Evolutionary conservation across 2,329 filamentous ascomycete genomes (phyloP).

Genomic region (Endothia cerciana): DNA sequence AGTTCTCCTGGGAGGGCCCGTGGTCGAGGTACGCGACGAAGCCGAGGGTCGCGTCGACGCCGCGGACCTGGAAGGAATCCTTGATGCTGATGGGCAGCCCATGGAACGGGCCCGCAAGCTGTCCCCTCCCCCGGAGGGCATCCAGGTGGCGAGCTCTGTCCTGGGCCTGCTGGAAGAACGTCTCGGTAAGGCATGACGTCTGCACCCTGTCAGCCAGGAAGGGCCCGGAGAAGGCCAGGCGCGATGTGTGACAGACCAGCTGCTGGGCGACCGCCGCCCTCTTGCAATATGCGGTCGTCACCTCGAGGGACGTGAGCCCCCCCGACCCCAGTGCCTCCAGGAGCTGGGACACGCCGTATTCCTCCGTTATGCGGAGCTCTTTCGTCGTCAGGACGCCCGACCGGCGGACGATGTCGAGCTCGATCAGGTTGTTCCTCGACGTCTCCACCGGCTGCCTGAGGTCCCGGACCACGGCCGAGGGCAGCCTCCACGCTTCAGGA

Average conservation of each 20-base stretch:
- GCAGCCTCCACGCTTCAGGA: conserved; percentile 24
- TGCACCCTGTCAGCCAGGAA: conserved; percentile 4
- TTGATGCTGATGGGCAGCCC: conserved; percentile 28
- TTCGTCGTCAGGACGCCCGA: conserved; percentile 25
- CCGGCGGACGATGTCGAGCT: conserved; percentile 15
- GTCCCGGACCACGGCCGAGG: conserved; percentile 5
- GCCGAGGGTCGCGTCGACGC: conserved; percentile 25
- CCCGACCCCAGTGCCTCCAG: conserved; percentile 21
- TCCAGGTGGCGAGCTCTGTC: conserved; percentile 26
- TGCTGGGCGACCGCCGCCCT: conserved; percentile 29
- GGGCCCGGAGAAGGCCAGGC: neutral
- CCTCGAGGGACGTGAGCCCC: conserved; percentile 23
- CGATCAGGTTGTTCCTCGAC: conserved; percentile 27
- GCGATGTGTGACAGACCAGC: conserved; percentile 11
- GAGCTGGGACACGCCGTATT: conserved; percentile 19
- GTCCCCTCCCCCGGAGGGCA: conserved; percentile 14
- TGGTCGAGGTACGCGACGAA: conserved; percentile 26
- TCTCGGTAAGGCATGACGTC: conserved; percentile 29
- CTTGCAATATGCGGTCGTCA: conserved; percentile 29
- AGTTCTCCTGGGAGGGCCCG: conserved; percentile 27
- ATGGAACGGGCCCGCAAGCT: conserved; percentile 25
- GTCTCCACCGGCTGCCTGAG: conserved; percentile 23
- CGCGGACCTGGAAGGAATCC: conserved; percentile 28
- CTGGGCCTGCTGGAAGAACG: conserved; percentile 24
- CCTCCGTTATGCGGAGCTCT: conserved; percentile 28